phyloP scores from a whole-genome alignment of 2,329 filamentous ascomycete species.

The Endothia cerciana region DNA sequence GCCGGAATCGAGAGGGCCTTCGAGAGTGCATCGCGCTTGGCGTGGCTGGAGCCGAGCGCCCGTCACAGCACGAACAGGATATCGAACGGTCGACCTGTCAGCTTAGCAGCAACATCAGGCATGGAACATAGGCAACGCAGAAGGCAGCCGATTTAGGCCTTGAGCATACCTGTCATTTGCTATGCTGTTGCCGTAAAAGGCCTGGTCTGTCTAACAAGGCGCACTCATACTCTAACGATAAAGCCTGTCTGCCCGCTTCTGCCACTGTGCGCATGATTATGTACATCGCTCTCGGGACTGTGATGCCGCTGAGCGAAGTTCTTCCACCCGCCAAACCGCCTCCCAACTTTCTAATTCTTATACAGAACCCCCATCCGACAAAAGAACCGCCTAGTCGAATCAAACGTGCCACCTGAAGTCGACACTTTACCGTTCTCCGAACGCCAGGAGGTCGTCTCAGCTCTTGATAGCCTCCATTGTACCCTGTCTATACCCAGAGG shows the following conservation, averaged over 20 bases:
- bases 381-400: not conserved
- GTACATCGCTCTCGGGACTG: conserved; percentile 8
- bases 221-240: not conserved
- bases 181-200: not conserved
- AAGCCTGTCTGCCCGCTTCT: not conserved
- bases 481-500: conserved; percentile 37
- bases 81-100: not conserved
- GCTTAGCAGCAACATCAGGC: not conserved
- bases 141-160: not conserved
- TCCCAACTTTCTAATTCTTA: not conserved
- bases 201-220: not conserved
- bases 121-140: not conserved
- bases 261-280: not conserved
- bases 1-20: not conserved
- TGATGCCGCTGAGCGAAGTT: conserved; percentile 4
- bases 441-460: conserved; percentile 56
- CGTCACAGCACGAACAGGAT: not conserved
- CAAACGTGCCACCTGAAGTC: conserved; percentile 23
- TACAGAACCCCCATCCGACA: conserved; percentile 4
- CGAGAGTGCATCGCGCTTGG: not conserved
- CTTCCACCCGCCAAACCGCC: not conserved
- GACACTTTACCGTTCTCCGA: conserved; percentile 26
- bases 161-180: not conserved
- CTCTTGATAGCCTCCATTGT: conserved; percentile 56
- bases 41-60: not conserved